These are phyloP conservation scores for Penicillium roqueforti DNA, from an alignment of 495 filamentous ascomycete species.

Conservation along the genomic window DNA sequence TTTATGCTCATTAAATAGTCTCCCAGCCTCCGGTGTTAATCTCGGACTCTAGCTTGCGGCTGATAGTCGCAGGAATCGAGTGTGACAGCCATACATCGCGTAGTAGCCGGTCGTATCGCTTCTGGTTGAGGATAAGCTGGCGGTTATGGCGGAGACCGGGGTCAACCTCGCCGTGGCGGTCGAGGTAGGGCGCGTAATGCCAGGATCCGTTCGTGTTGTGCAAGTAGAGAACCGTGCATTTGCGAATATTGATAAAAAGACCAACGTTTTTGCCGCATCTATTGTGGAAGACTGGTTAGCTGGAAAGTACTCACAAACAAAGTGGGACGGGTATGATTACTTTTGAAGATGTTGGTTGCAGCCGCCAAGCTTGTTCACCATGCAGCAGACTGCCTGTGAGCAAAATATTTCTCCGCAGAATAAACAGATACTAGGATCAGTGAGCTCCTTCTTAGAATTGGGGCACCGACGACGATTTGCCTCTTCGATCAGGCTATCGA, in stretches of 20 bases:
- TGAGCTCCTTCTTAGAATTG: constrained; percentile 82
- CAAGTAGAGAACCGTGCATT: constrained; percentile 84
- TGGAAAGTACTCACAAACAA: background rate
- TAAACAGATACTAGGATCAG: constrained; percentile 85
- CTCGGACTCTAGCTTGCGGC: constrained; percentile 84
- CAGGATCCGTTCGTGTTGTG: constrained; percentile 79
- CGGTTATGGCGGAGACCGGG: constrained; percentile 73
- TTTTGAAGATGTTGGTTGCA: constrained; percentile 84
- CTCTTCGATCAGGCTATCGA: constrained; percentile 88
- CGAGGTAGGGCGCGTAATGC: constrained; percentile 85
- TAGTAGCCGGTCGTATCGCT: constrained; percentile 83
- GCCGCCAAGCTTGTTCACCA: constrained; percentile 69
- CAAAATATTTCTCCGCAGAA: constrained; percentile 97
- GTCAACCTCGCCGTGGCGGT: constrained; percentile 92
- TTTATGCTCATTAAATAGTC: constrained; percentile 55
- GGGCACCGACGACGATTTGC: constrained; percentile 81
- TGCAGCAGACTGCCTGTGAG: constrained; percentile 88
- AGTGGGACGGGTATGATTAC: constrained; percentile 37
- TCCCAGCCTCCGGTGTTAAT: constrained; percentile 98
- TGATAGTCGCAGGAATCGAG: constrained; percentile 81
- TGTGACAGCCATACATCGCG: constrained; percentile 85
- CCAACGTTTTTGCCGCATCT: constrained; percentile 88
- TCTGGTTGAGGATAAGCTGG: constrained; percentile 88
- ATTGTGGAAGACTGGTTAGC: background rate
- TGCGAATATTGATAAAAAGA: constrained; percentile 91